Percentiles rank a stretch among this genome's conserved stretches.
These are phyloP conservation scores for Solanum hybrid DNA, from an alignment of 305 asterid genomes.

Conservation along the genomic window DNA sequence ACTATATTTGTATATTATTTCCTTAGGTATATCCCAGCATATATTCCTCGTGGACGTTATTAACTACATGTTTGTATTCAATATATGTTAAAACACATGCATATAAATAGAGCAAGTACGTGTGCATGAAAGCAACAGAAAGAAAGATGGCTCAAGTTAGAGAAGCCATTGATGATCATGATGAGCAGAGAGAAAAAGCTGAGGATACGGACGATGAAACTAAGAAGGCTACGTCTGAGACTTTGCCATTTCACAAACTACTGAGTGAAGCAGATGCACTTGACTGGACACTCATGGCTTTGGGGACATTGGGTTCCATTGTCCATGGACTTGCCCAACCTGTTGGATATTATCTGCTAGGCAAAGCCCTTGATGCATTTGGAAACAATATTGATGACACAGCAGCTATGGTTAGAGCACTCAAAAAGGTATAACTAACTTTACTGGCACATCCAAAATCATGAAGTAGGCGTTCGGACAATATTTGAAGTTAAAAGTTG, in stretches of 20 bases:
- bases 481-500: neutral
- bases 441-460: neutral
- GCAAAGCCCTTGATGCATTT: conserved; percentile 63
- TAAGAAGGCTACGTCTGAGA: neutral
- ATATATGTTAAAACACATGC: neutral
- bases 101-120: neutral
- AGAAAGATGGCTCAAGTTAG: neutral
- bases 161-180: neutral
- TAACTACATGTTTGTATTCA: neutral
- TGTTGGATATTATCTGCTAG: conserved; percentile 56
- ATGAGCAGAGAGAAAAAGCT: neutral
- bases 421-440: conserved; percentile 32
- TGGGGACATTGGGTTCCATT: conserved; percentile 58
- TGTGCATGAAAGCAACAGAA: neutral
- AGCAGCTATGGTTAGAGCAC: conserved; percentile 57
- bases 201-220: neutral
- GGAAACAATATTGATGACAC: conserved; percentile 46
- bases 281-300: conserved; percentile 66
- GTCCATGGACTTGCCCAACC: conserved; percentile 85
- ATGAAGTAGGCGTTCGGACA: neutral
- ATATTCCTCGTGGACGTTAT: neutral
- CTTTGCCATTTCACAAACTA: conserved; percentile 43
- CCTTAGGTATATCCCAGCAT: neutral
- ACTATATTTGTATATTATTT: neutral
- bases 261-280: conserved; percentile 56